Base-by-base conservation (phyloP, 805 yeast species). In the Candida piceae region DNA sequence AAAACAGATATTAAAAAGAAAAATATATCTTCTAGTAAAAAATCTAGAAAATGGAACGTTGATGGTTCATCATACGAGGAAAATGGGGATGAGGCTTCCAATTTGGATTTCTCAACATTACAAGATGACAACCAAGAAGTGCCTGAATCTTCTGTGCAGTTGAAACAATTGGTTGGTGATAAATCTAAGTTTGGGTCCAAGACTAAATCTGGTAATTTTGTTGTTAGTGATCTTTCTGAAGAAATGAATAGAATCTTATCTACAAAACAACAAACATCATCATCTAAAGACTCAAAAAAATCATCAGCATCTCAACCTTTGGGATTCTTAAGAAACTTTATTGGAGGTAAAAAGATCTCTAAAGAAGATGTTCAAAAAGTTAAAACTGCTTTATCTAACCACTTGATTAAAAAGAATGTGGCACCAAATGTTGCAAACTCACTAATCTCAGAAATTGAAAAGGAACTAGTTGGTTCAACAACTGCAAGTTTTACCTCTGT, bases 361-460 rank as follows among this genome's bases (percentile, higher is more conserved):
- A 70, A 72, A 22, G 71, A 70, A 11, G 88, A 88, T 52, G 66
- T 90, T 39, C 71, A 71, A 26, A 76, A 78, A 29, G 79, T 86
- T 2, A 63, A 84, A 16, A 69, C 69, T 27, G 76, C 79, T 30
- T 72, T 93, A 61, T 72, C 76, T 37, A 83, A 84, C 40, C 94
- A 86, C 50, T 66, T 90, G 38, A 75, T 93, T 42, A 70, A 81
- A 44, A 90, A 89, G 51, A 90, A 90, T 52, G 93, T 90, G 22
- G 93, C 97, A 3, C 93, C 95, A 9, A 84, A 83, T 40, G 95
- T 88, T 2, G 93, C 97, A 0, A 76, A 69, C 28, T 71, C 75
- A 31, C 69, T 90, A 32, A 76, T 86, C 30, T 72, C 76, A 12
- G 80, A 78, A 40, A 87, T 93, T 26, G 80, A 79, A 38, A 69